These are phyloP conservation scores for Penicillium atrosanguineum DNA, from an alignment of 495 filamentous ascomycete genomes.

Conservation along the genomic window DNA sequence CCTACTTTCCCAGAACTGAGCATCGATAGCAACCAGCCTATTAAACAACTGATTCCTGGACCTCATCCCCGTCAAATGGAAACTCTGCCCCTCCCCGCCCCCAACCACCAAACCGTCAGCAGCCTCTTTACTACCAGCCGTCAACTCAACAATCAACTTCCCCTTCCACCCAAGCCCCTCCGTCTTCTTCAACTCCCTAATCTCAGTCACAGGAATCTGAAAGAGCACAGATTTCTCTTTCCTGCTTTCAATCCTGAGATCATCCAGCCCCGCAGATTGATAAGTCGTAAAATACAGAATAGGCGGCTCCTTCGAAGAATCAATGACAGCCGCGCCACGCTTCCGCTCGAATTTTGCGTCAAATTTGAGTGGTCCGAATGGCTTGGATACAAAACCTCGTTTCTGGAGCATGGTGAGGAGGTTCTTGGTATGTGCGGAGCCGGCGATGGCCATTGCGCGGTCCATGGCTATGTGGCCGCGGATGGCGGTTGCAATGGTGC, in stretches of 20 bases:
- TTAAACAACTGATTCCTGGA: conserved; percentile 84
- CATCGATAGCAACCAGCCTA: conserved; percentile 74
- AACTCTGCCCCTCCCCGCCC: conserved; percentile 44
- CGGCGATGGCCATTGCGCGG: conserved; percentile 62
- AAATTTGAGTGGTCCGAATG: conserved; percentile 71
- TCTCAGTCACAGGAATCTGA: conserved; percentile 55
- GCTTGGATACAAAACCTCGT: conserved; percentile 34
- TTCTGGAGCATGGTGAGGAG: conserved; percentile 66
- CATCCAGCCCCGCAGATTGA: conserved; percentile 27
- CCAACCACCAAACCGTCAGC: conserved; percentile 72
- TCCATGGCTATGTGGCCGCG: conserved; percentile 69
- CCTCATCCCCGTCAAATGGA: conserved; percentile 68
- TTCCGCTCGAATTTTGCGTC: conserved; percentile 67
- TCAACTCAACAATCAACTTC: conserved; percentile 82
- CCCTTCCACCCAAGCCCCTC: conserved; percentile 89
- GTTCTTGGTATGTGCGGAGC: conserved; percentile 65
- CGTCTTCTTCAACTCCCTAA: conserved; percentile 72
- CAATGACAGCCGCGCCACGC: conserved; percentile 70
- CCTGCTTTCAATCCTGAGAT: conserved; percentile 41
- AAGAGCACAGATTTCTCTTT: conserved; percentile 40
- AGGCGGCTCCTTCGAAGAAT: conserved; percentile 49
- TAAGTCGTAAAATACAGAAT: conserved; percentile 50
- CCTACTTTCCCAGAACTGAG: conserved; percentile 85
- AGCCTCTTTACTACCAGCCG: conserved; percentile 65
- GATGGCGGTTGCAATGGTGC: conserved; percentile 63